Conservation (phyloP, 192 early-diverging fungal genomes). For the Lunasporangiospora selenospora region DNA sequence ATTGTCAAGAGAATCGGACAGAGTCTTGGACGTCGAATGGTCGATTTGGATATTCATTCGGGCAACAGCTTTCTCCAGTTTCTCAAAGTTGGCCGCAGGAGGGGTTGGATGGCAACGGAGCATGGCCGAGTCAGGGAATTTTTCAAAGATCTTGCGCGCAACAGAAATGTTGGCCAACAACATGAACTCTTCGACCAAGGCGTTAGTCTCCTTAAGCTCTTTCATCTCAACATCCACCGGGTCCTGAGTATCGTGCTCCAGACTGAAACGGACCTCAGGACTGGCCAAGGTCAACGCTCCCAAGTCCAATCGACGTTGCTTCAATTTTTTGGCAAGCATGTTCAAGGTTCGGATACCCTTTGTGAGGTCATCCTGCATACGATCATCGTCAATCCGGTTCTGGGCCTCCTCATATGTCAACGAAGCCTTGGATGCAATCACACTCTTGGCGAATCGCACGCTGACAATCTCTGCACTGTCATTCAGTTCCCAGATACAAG, state of each 20-base stretch:
- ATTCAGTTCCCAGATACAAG: slow-evolving; percentile 80
- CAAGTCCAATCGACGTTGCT: slow-evolving; percentile 75
- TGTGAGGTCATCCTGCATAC: slow-evolving; percentile 72
- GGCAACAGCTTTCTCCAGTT: slow-evolving; percentile 64
- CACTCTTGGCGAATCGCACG: slow-evolving; percentile 87
- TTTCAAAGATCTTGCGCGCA: slow-evolving; percentile 80
- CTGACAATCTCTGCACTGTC: slow-evolving; percentile 65
- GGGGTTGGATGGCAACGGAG: slow-evolving; percentile 77
- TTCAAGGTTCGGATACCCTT: slow-evolving; percentile 75
- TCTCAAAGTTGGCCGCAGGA: slow-evolving; percentile 54
- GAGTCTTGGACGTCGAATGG: slow-evolving; percentile 71
- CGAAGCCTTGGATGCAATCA: slow-evolving; percentile 92
- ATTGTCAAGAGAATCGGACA: slow-evolving; percentile 89
- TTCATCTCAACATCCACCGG: slow-evolving; percentile 94
- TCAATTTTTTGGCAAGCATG: slow-evolving; percentile 82
- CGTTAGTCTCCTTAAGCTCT: slow-evolving; percentile 87
- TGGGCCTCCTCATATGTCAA: slow-evolving; percentile 97
- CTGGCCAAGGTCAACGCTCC: slow-evolving; percentile 93
- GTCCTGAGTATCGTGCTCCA: slow-evolving; percentile 89
- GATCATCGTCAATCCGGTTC: slow-evolving; percentile 73
- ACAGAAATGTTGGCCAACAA: slow-evolving; percentile 97
- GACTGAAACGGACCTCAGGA: slow-evolving; percentile 91
- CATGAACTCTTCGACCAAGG: slow-evolving; percentile 99
- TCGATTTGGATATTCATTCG: slow-evolving; percentile 70
- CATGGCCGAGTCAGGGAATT: slow-evolving; percentile 80